Evolutionary conservation across 129 eudicot species (phyloP), one percentile per base, ranked within the genome.

Genomic region (Cynara cardunculus): DNA sequence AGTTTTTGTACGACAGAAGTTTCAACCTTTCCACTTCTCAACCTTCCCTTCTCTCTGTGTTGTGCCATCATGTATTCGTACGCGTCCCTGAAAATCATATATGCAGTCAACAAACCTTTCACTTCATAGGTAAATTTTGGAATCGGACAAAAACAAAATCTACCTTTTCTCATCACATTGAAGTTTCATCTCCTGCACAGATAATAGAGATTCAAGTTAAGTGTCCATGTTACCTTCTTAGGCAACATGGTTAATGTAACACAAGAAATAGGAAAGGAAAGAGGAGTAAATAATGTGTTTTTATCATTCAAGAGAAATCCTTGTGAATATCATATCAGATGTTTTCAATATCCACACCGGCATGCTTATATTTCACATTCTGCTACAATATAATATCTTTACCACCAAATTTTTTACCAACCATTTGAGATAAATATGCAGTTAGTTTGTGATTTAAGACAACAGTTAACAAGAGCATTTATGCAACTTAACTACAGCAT

Each of bases 151-250:
- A 35, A 24, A 35, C 9, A 71, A 27, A 0, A 37, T 30, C 56
- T 89, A 95, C 99, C 99, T 95, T 86, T 95, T 95, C 78, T 88
- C 97, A 81, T 95, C 97, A 79, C 99, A 92, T 72, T 86, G 94
- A 79, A 87, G 84, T 85, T 95, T 95, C 97, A 95, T 88, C 86
- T 90, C 99, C 98, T 94, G 94, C 85, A 76, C 35, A 83, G 83
- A 79, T 8, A 39, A 83, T 28, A 84, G 65, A 89, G 62, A 79
- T 77, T 71, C 30, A 69, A 67, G 77, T 31, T 79, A 37, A 72
- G 65, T 37, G 62, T 3, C 34, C 46, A 8, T 39, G 46, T 64
- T 31, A 16, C n/a, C 19, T 34, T 71, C 24, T 2, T 18, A 16
- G 14, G 74, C 3, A 70, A 70, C 53, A 71, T 19, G 28, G 49